phyloP scores from a whole-genome alignment of 1,284 basidiomycete species.

The Puccinia horiana region DNA sequence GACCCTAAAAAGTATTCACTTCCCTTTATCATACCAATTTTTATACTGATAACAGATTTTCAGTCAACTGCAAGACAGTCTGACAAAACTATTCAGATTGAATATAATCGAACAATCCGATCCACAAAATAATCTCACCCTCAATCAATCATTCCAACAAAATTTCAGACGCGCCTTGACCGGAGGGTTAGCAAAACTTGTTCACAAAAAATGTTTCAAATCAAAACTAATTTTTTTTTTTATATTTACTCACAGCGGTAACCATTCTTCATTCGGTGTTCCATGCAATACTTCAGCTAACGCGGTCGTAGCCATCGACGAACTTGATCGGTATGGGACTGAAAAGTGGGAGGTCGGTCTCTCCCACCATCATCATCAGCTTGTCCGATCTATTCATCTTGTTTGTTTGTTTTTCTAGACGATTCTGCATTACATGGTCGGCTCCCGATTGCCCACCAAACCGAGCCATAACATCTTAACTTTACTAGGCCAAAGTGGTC shows the following conservation, averaged over 20 bases:
- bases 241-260: slow-evolving; percentile 66
- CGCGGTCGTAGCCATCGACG: slow-evolving; percentile 65
- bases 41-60: slow-evolving; percentile 38
- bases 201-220: background rate
- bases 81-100: slow-evolving; percentile 69
- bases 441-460: slow-evolving; percentile 66
- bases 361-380: background rate
- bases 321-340: slow-evolving; percentile 79
- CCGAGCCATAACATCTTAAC: slow-evolving; percentile 80
- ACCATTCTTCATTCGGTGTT: slow-evolving; percentile 86
- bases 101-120: slow-evolving; percentile 70
- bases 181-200: slow-evolving; percentile 71
- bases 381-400: slow-evolving; percentile 36
- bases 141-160: slow-evolving; percentile 76
- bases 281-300: slow-evolving; percentile 68
- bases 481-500: slow-evolving; percentile 77
- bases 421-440: slow-evolving; percentile 97
- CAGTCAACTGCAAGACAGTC: slow-evolving; percentile 72
- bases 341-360: slow-evolving; percentile 85
- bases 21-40: slow-evolving; percentile 19
- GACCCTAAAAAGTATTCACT: slow-evolving; percentile 66
- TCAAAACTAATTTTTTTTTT: background rate
- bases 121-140: slow-evolving; percentile 56
- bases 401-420: slow-evolving; percentile 64
- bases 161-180: slow-evolving; percentile 84